Conservation (phyloP, 495 filamentous ascomycete genomes). For the Penicillium samsonianum region DNA sequence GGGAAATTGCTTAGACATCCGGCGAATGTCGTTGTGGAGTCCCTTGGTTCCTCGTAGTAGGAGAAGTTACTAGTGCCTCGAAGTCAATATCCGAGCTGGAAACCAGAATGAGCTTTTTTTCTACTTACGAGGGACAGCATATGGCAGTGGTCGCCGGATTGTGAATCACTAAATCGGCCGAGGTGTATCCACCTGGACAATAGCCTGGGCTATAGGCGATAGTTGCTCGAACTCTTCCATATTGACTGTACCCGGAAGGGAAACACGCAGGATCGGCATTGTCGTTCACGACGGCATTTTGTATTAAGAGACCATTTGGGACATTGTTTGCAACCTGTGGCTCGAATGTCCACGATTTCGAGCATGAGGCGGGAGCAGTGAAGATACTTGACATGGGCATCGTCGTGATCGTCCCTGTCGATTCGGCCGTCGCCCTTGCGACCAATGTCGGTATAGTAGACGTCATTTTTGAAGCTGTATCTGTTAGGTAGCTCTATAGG, state of each 20-base stretch:
- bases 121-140: constrained; percentile 25
- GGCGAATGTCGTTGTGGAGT: neutral
- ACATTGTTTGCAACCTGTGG: constrained; percentile 8
- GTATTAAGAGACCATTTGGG: constrained; percentile 17
- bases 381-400: constrained; percentile 20
- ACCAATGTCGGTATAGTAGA: neutral
- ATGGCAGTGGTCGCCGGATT: constrained; percentile 16
- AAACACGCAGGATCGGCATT: constrained; percentile 15
- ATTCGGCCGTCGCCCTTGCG: neutral
- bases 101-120: neutral
- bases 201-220: constrained; percentile 22
- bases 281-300: constrained; percentile 19
- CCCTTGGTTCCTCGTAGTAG: neutral
- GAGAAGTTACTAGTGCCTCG: neutral
- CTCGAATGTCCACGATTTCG: constrained; percentile 23
- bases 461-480: neutral
- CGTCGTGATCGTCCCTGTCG: neutral
- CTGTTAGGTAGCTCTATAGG: neutral
- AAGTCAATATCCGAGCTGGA: neutral
- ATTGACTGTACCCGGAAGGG: constrained; percentile 15
- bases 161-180: constrained; percentile 16
- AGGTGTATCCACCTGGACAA: constrained; percentile 25
- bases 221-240: neutral
- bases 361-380: constrained; percentile 19
- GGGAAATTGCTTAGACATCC: constrained; percentile 14